A percentile compares a stretch with the other conserved stretches of the same genome.
These are phyloP conservation scores for Spergularia marina DNA, from an alignment of 148 eudicot genomes.

Conservation along the genomic window DNA sequence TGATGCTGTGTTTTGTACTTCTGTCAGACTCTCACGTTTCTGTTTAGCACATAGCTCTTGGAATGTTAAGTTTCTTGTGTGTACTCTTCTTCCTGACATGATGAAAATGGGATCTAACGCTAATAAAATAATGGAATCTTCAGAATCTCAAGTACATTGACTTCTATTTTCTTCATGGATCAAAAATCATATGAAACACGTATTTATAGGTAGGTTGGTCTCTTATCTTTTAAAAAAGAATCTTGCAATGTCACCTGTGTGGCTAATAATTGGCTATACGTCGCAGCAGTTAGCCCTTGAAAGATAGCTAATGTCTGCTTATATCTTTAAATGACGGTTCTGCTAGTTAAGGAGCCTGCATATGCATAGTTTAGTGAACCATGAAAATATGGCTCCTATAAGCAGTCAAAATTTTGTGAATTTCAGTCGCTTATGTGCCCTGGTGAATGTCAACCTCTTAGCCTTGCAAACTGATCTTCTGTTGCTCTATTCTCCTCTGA, in stretches of 20 bases:
- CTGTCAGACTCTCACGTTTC: background rate
- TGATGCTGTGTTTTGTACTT: slow-evolving; percentile 8
- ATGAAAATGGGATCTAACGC: slow-evolving; percentile 1
- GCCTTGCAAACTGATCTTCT: background rate
- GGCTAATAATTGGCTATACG: too few relatives aligned
- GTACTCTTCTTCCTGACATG: slow-evolving; percentile 25
- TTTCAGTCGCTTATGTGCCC: too few relatives aligned
- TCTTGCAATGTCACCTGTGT: too few relatives aligned
- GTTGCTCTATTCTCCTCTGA: background rate
- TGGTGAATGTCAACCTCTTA: background rate
- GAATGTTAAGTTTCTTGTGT: slow-evolving; percentile 18
- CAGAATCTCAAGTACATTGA: slow-evolving; percentile 6
- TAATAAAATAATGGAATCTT: slow-evolving; percentile 13
- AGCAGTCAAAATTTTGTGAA: too few relatives aligned
- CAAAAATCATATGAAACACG: background rate
- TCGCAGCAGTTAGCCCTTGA: background rate
- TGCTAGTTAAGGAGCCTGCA: background rate
- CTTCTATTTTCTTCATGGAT: slow-evolving; percentile 12
- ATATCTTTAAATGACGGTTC: background rate
- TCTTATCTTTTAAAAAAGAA: too few relatives aligned
- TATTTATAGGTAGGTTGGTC: background rate
- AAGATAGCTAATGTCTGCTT: background rate
- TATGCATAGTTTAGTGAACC: background rate
- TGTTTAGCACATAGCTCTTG: slow-evolving; percentile 13
- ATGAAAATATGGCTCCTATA: background rate